Evolutionary conservation across 495 filamentous ascomycete species (phyloP).

Genomic region (Aspergillus kassunensis): DNA sequence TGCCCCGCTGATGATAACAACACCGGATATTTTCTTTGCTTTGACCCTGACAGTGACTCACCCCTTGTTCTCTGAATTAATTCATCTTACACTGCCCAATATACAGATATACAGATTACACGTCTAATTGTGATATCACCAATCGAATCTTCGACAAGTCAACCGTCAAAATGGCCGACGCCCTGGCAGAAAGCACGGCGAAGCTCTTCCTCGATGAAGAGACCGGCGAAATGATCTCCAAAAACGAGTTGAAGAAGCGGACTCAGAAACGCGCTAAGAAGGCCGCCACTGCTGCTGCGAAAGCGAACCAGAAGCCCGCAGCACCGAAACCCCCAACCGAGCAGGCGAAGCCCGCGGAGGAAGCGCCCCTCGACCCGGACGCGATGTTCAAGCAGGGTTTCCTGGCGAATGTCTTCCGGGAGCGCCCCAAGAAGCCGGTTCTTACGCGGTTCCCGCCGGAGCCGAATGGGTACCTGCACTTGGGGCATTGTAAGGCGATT

Average conservation of each 20-base stretch:
- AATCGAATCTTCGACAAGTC: neutral
- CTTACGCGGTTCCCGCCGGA: slow-evolving; percentile 90
- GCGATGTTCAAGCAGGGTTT: slow-evolving; percentile 84
- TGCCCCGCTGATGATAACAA: too few species aligned
- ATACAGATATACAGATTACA: neutral
- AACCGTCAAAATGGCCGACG: slow-evolving; percentile 51
- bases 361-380: slow-evolving; percentile 55
- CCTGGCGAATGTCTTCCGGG: slow-evolving; percentile 73
- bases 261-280: slow-evolving; percentile 61
- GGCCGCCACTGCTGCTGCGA: slow-evolving; percentile 36
- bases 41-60: too few species aligned
- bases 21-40: too few species aligned
- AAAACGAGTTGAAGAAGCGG: slow-evolving; percentile 63
- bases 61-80: neutral
- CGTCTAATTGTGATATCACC: neutral
- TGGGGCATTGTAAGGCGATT: slow-evolving; percentile 96
- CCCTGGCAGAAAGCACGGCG: slow-evolving; percentile 45
- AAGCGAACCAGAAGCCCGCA: slow-evolving; percentile 30
- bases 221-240: slow-evolving; percentile 64
- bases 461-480: slow-evolving; percentile 71
- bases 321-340: slow-evolving; percentile 23
- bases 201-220: slow-evolving; percentile 63
- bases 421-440: slow-evolving; percentile 61
- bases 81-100: too few species aligned
- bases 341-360: slow-evolving; percentile 35